Evolutionary conservation across 306 rosid genomes (phyloP), one percentile per base, ranked within the genome.

Genomic region (Macrotyloma uniflorum): DNA sequence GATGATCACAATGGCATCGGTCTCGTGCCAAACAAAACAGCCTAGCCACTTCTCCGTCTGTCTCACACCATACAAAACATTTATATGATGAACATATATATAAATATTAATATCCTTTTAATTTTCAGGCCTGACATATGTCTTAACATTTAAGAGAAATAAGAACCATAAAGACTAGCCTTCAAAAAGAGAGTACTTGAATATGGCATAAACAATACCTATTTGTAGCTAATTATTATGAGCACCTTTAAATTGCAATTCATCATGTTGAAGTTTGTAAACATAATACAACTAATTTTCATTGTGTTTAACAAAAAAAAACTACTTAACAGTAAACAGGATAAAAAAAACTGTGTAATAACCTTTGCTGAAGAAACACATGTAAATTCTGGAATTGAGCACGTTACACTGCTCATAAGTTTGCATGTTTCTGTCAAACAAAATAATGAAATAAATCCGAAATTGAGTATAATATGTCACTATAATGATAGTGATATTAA

Each of bases 321-420:
- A 50, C 7, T 49, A 66, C 51, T 55, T 47, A 10, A 47, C 54
- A 43, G 16, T 45, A 70, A 46, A 67, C 20, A 59, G 20, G 66
- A 59, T 59, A 59, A 15, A 40, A 40, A 10, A 8, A 70, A 79
- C 23, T 70, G 53, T 73, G 57, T 82, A 86, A 84, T 83, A 83
- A 91, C 98, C 97, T 92, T 94, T 49, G 98, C 95, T 70, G 98
- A 87, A 42, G 98, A 90, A 79, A 94, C 91, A 65, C 97, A 94
- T 22, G 98, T 94, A 78, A 94, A 94, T 81, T 94, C 97, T 14
- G 98, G 98, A 87, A 94, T 86, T 28, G 98, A 90, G 73, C 98
- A 90, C 5, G 95, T 84, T 36, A 86, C 84, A 5, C 70, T 82
- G 82, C 89, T 90, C 95, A 94, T 92, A 79, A 83, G 92, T 82